These are phyloP conservation scores for Panaeolus papilionaceus DNA, from an alignment of 768 basidiomycete species.

Conservation along the genomic window DNA sequence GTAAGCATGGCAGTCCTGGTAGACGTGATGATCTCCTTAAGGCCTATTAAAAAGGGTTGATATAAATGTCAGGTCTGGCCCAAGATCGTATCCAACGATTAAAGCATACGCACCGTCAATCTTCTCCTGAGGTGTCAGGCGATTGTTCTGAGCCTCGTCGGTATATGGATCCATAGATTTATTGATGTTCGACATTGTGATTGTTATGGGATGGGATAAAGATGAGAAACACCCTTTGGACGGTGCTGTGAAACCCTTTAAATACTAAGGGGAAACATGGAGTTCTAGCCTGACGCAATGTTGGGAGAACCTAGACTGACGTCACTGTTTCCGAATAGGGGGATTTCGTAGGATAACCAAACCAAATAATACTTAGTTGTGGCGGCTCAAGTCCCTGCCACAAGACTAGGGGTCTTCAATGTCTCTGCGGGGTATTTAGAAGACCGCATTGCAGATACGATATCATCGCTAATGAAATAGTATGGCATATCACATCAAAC, in stretches of 20 bases:
- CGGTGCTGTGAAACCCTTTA: background rate
- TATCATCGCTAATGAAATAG: background rate
- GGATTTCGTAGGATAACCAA: background rate
- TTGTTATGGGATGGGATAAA: background rate
- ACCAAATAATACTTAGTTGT: background rate
- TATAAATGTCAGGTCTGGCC: background rate
- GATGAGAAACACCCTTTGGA: background rate
- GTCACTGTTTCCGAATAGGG: background rate
- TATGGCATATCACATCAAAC: background rate
- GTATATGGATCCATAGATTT: constrained; percentile 75
- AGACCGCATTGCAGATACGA: background rate
- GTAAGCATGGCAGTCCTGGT: constrained; percentile 81
- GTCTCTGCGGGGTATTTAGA: background rate
- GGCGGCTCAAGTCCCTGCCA: background rate
- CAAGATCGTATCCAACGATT: background rate
- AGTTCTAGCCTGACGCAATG: constrained; percentile 14
- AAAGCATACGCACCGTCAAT: constrained; percentile 53
- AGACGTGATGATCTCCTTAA: constrained; percentile 67
- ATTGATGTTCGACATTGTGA: constrained; percentile 29
- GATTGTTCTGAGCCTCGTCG: constrained; percentile 62
- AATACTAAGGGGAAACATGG: constrained; percentile 17
- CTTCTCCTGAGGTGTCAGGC: constrained; percentile 66
- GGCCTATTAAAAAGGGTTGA: constrained; percentile 42
- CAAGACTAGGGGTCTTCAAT: background rate
- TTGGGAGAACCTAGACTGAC: background rate